Evolutionary conservation across 352 stramenopile species (phyloP).

Genomic region (Pythium monospermum): DNA sequence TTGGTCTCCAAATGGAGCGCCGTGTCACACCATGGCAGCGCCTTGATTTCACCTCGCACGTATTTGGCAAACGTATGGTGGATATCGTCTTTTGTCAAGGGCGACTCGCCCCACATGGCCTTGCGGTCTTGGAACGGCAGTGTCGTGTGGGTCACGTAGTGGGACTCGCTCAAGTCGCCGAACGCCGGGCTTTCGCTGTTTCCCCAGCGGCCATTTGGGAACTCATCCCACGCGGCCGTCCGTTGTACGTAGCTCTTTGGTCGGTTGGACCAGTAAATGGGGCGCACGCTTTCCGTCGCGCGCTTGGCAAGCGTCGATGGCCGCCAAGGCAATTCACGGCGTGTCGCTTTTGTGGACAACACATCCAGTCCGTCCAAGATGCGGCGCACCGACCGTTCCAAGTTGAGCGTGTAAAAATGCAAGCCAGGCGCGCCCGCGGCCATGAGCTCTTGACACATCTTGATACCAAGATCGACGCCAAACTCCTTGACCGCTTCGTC

Average conservation of each 20-base stretch:
- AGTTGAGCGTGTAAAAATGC: slow-evolving; percentile 95
- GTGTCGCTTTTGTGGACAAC: slow-evolving; percentile 35
- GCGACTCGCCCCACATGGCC: slow-evolving; percentile 94
- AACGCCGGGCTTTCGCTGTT: slow-evolving; percentile 94
- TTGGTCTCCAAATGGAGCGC: slow-evolving; percentile 93
- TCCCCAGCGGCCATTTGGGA: slow-evolving; percentile 95
- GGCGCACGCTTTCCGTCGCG: slow-evolving; percentile 87
- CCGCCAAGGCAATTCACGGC: slow-evolving; percentile 89
- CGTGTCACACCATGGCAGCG: slow-evolving; percentile 97
- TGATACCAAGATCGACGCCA: slow-evolving; percentile 92
- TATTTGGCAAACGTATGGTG: slow-evolving; percentile 96
- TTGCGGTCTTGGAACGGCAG: slow-evolving; percentile 66
- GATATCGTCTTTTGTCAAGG: slow-evolving; percentile 87
- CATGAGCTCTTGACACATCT: slow-evolving; percentile 93
- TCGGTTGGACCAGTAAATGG: slow-evolving; percentile 99
- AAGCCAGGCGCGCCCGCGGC: slow-evolving; percentile 83
- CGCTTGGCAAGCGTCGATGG: slow-evolving; percentile 88
- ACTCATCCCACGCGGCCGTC: slow-evolving; percentile 97
- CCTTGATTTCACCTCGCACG: slow-evolving; percentile 93
- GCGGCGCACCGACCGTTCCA: slow-evolving; percentile 86
- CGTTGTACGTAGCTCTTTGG: slow-evolving; percentile 96
- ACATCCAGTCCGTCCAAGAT: slow-evolving; percentile 81
- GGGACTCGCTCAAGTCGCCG: slow-evolving; percentile 93
- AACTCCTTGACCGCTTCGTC: slow-evolving; percentile 95
- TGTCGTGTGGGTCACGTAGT: slow-evolving; percentile 89